Evolutionary conservation across 345 rosid species (phyloP), one percentile per base, ranked within the genome.

Genomic region (Barbarea vulgaris): DNA sequence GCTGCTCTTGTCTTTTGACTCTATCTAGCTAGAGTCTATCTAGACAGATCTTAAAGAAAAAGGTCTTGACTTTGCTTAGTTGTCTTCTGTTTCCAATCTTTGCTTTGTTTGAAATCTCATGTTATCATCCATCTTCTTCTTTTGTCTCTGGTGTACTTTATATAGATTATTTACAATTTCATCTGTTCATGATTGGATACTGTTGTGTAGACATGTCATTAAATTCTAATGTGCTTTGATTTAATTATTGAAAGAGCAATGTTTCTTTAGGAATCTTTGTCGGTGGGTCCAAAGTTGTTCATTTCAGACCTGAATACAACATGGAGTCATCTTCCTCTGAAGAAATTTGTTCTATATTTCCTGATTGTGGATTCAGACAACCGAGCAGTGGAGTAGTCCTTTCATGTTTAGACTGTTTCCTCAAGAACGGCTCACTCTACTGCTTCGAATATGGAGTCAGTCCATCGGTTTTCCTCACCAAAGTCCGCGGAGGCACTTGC

Each of bases 271-370:
- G 98, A 33, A 87, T 95, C 42, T 95, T 79, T 85, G 97, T 95
- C 15, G 99, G 99, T 58, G 99, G 98, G 80, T 89, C 93, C 89
- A 95, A 95, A 83, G 96, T 95, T 75, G 98, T 95, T 70, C 99
- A 93, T 67, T 95, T 95, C 83, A 87, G 87, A 70, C 98, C 98
- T 31, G 87, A 89, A 65, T 74, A 66, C 15, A 84, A 79, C 57
- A 56, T 82, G 19, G 71, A 82, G 77, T n/a, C 54, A 39, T 50
- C 73, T 19, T 65, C 90, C 11, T 12, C 73, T 64, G 72, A 79
- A 22, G 81, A 89, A 5, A 65, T 92, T 53, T 95, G 99, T 64
- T 84, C 91, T 1, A 81, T 56, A 56, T 92, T 87, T 81, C 99
- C 98, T 10, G 99, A 95, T 79, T 95, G 99, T 28, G 99, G 99